phyloP scores from a whole-genome alignment of 805 yeast genomes.

The Metschnikowia continentalis region DNA sequence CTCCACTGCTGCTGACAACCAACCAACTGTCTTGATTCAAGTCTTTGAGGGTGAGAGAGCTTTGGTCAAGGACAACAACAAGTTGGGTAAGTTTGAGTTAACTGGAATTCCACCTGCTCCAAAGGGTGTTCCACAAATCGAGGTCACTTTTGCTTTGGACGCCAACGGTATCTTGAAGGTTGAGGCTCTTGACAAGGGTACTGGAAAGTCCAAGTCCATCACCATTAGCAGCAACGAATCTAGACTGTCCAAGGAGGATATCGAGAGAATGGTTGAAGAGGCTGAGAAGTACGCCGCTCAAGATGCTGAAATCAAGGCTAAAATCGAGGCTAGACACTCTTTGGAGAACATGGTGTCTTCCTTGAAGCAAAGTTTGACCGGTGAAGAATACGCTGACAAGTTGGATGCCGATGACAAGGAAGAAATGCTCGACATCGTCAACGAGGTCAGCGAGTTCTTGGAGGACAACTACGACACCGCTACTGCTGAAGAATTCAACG shows the following conservation, averaged over 20 bases:
- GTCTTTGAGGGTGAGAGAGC: constrained; percentile 23
- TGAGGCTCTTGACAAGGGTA: constrained; percentile 20
- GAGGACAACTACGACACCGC: constrained; percentile 76
- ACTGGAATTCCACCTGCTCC: constrained; percentile 23
- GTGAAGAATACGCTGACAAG: constrained; percentile 39
- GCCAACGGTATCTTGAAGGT: constrained; percentile 22
- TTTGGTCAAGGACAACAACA: constrained; percentile 21
- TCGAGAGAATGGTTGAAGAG: constrained; percentile 21
- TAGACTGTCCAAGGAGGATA: constrained; percentile 20
- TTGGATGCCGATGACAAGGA: constrained; percentile 89
- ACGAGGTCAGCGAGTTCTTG: constrained; percentile 82
- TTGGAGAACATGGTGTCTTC: constrained; percentile 18
- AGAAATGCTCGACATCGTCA: constrained; percentile 78
- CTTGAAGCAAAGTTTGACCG: constrained; percentile 14
- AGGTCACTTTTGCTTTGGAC: constrained; percentile 21
- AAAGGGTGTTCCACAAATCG: constrained; percentile 22
- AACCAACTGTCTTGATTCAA: constrained; percentile 21
- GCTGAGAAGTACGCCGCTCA: constrained; percentile 21
- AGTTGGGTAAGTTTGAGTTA: constrained; percentile 21
- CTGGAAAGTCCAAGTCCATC: constrained; percentile 20
- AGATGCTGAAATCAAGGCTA: constrained; percentile 19
- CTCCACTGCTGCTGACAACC: constrained; percentile 22
- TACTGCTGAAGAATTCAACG: constrained; percentile 87
- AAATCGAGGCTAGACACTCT: constrained; percentile 19
- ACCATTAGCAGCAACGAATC: constrained; percentile 19